Base-by-base conservation (phyloP, 23 red algal genomes). In the Gracilaria domingensis region DNA sequence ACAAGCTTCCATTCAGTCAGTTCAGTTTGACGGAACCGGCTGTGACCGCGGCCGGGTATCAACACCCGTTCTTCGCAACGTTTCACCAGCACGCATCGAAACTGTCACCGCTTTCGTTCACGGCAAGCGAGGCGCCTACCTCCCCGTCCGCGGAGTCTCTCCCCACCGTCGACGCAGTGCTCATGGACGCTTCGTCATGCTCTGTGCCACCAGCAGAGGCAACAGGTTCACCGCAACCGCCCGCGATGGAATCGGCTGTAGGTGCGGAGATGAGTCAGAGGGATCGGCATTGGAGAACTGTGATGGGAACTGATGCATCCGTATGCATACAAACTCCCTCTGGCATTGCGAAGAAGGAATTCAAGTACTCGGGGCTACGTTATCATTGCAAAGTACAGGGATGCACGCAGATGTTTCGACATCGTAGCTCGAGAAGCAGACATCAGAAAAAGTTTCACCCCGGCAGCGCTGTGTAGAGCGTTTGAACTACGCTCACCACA, bases 371-470 rank as follows among this genome's bases (percentile, higher is more conserved):
- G 18, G 35, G 8, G 28, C 67, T 73, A 11, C 67, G 72, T 2
- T 77, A 77, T 77, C 72, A 50, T 30, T 77, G 72, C 72, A 77
- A 77, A 23, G 39, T 49, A 8, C 5, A 29, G 72, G 72, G 72
- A 14, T 77, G 72, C 23, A 77, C 72, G 21, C 72, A 77, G 17
- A 48, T 77, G 39, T 77, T 77, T 20, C 5, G 20, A 30, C 72
- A 77, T 20, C 72, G 72, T 23, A 77, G 72, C 45, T 77, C 72
- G 6, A 14, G 72, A 6, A 77, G 72, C 72, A 34, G 72, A 23
- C 72, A 77, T 34, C 72, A 77, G 21, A 48, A 50, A 6, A 77
- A 77, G 72, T 13, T 49, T 5, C 72, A 77, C 64, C 33, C 51
- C 9, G 51, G 51, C 51, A 55, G 51, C 17, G 51, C 51, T 55